Percentiles rank a stretch among this genome's conserved stretches.
Evolutionary conservation across 345 rosid species (phyloP).

Genomic region (Lepidium sativum): DNA sequence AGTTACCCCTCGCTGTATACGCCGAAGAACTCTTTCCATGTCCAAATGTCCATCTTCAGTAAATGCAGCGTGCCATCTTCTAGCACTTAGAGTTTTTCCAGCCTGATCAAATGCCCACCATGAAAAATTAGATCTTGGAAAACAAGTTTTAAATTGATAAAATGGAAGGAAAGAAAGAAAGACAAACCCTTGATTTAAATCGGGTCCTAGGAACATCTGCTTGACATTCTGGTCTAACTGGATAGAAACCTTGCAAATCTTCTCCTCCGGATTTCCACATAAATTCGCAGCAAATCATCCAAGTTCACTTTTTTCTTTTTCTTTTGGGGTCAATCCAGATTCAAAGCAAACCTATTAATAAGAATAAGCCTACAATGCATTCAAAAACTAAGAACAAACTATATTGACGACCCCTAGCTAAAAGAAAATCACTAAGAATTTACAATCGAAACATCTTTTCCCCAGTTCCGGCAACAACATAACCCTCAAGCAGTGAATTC

Average conservation of each 20-base stretch:
- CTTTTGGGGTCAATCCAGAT: background rate
- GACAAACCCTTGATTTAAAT: slow-evolving; percentile 58
- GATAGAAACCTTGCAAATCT: slow-evolving; percentile 66
- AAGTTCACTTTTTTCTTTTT: background rate
- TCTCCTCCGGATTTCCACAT: slow-evolving; percentile 44
- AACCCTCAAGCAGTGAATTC: background rate
- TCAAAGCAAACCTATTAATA: background rate
- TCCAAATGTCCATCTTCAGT: slow-evolving; percentile 77
- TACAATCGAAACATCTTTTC: background rate
- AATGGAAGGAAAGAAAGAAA: no score
- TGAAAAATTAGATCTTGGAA: background rate
- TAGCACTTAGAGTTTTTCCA: slow-evolving; percentile 79
- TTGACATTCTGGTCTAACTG: slow-evolving; percentile 58
- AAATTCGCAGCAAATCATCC: slow-evolving; percentile 34
- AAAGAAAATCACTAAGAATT: background rate
- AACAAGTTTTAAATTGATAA: background rate
- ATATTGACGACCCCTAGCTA: background rate
- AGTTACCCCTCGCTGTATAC: slow-evolving; percentile 83
- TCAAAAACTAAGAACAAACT: background rate
- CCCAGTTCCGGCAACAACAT: background rate
- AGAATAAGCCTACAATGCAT: background rate
- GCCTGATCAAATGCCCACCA: slow-evolving; percentile 31
- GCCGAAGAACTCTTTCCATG: slow-evolving; percentile 66
- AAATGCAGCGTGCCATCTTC: slow-evolving; percentile 87
- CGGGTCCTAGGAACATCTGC: slow-evolving; percentile 61